phyloP scores from a whole-genome alignment of 2,329 filamentous ascomycete species.

The Diaporthe sp. region DNA sequence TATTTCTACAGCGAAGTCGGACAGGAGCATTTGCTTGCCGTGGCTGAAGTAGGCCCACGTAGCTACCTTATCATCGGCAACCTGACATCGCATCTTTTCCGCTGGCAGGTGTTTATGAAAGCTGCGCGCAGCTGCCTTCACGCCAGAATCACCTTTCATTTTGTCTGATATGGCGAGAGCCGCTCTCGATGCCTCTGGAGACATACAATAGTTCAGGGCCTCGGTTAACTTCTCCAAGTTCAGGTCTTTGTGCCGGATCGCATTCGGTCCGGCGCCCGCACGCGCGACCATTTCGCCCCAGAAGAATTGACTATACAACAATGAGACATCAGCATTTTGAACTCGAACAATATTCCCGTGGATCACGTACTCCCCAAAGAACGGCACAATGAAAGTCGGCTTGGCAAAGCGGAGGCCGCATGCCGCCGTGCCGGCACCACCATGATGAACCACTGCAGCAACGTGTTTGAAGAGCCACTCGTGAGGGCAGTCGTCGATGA shows the following conservation, averaged over 20 bases:
- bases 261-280: neutral
- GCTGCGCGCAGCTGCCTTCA: neutral
- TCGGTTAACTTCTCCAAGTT: neutral
- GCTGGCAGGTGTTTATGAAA: neutral
- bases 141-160: constrained; percentile 3
- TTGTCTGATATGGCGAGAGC: neutral
- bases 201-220: neutral
- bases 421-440: constrained; percentile 65
- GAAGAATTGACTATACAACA: neutral
- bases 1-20: neutral
- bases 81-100: neutral
- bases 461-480: constrained; percentile 76
- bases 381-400: neutral
- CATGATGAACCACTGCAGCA: constrained; percentile 73
- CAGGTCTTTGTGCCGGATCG: neutral
- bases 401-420: neutral
- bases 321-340: neutral
- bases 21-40: neutral
- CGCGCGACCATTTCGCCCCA: constrained; percentile 2
- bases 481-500: constrained; percentile 76
- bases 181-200: neutral
- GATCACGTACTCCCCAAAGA: neutral
- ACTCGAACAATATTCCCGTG: accelerated
- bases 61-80: neutral
- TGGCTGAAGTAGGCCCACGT: neutral